Evolutionary conservation across 768 basidiomycete species (phyloP).

Genomic region (Sarcomyxa edulis): DNA sequence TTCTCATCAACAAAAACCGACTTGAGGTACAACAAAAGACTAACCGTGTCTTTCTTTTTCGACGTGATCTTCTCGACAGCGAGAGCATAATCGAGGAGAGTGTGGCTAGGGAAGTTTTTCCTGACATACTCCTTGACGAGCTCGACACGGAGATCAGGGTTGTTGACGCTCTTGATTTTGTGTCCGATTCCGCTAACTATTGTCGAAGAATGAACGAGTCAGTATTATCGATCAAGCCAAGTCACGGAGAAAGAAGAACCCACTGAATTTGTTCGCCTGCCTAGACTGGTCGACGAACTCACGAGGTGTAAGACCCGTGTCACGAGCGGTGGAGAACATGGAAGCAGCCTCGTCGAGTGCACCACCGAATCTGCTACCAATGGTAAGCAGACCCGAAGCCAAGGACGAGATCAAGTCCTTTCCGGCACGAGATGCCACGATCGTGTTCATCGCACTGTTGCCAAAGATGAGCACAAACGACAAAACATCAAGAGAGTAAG

Average conservation of each 20-base stretch:
- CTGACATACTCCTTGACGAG: slow-evolving; percentile 93
- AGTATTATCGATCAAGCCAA: slow-evolving; percentile 4
- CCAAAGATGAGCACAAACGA: background rate
- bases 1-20: slow-evolving; percentile 2
- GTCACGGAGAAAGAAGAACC: slow-evolving; percentile 21
- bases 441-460: slow-evolving; percentile 91
- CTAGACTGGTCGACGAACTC: slow-evolving; percentile 95
- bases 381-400: slow-evolving; percentile 93
- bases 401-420: slow-evolving; percentile 98
- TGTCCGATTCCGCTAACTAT: slow-evolving; percentile 96
- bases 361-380: slow-evolving; percentile 97
- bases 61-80: slow-evolving; percentile 98
- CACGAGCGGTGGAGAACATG: slow-evolving; percentile 92
- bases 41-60: slow-evolving; percentile 91
- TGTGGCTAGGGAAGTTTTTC: slow-evolving; percentile 95
- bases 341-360: slow-evolving; percentile 95
- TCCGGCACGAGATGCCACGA: slow-evolving; percentile 98
- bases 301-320: slow-evolving; percentile 91
- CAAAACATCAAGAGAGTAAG: slow-evolving; percentile 12
- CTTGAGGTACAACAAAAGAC: slow-evolving; percentile 15
- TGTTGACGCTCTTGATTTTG: slow-evolving; percentile 99
- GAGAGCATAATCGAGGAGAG: slow-evolving; percentile 88
- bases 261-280: slow-evolving; percentile 91
- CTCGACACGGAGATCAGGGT: slow-evolving; percentile 90
- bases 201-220: too few species aligned